phyloP scores from a whole-genome alignment of 2,329 filamentous ascomycete species.

The Orbilia ellipsospora region DNA sequence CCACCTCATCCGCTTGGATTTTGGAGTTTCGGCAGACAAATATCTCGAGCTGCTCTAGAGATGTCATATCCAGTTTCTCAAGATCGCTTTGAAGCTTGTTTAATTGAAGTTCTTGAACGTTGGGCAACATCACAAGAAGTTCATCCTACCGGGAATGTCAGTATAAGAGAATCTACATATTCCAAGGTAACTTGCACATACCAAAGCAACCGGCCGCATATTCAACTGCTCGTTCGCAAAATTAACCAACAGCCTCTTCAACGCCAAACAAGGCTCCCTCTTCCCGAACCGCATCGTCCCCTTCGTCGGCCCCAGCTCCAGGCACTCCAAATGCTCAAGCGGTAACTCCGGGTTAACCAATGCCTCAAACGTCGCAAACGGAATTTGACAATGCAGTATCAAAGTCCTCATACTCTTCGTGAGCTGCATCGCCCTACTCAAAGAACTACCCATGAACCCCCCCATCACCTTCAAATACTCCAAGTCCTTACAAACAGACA shows the following conservation, averaged over 20 bases:
- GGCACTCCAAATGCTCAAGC: slow-evolving; percentile 39
- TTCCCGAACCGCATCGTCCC: slow-evolving; percentile 18
- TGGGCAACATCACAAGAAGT: slow-evolving; percentile 19
- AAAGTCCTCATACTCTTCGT: slow-evolving; percentile 55
- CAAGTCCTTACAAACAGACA: slow-evolving; percentile 45
- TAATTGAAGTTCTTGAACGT: slow-evolving; percentile 35
- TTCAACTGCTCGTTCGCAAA: slow-evolving; percentile 12
- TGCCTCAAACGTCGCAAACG: slow-evolving; percentile 52
- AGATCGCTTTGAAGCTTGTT: slow-evolving; percentile 10
- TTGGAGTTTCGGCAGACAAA: slow-evolving; percentile 37
- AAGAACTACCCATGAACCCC: slow-evolving; percentile 42
- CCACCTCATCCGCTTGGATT: not conserved
- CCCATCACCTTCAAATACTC: slow-evolving; percentile 51
- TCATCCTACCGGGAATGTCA: slow-evolving; percentile 6
- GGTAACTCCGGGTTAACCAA: slow-evolving; percentile 30
- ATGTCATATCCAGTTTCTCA: slow-evolving; percentile 22
- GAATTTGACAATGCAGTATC: slow-evolving; percentile 52
- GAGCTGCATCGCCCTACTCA: slow-evolving; percentile 39
- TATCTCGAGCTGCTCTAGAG: slow-evolving; percentile 20
- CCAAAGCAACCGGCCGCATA: slow-evolving; percentile 10
- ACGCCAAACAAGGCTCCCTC: slow-evolving; percentile 24
- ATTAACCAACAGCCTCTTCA: slow-evolving; percentile 40
- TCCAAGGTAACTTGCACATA: slow-evolving; percentile 1
- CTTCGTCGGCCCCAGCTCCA: slow-evolving; percentile 21
- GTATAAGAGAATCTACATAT: not conserved